phyloP scores from a whole-genome alignment of 1,284 basidiomycete genomes.

The Marasmius sp. region DNA sequence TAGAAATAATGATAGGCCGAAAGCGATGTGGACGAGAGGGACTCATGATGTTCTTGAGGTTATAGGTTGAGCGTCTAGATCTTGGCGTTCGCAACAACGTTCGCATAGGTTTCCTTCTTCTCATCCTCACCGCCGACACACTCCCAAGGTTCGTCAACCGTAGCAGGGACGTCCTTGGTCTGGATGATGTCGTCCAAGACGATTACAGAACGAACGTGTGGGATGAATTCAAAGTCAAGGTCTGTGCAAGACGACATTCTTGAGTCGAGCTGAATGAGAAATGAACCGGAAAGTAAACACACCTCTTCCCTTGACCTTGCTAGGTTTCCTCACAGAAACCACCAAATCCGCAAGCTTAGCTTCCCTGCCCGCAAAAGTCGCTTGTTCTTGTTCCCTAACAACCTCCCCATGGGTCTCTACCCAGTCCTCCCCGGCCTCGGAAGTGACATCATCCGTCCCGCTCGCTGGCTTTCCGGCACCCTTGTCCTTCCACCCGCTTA shows the following conservation, averaged over 20 bases:
- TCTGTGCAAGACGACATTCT: slow-evolving; percentile 19
- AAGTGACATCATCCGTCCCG: neutral
- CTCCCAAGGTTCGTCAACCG: slow-evolving; percentile 57
- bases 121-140: slow-evolving; percentile 42
- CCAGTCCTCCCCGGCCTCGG: neutral
- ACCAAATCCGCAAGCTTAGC: slow-evolving; percentile 45
- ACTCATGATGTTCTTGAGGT: no score
- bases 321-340: slow-evolving; percentile 35
- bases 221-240: slow-evolving; percentile 54
- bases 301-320: slow-evolving; percentile 35
- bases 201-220: slow-evolving; percentile 50
- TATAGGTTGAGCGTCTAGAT: no score
- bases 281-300: slow-evolving; percentile 12
- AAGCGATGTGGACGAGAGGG: no score
- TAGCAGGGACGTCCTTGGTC: slow-evolving; percentile 25
- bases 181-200: slow-evolving; percentile 44
- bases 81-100: slow-evolving; percentile 18
- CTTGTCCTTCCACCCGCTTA: neutral
- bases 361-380: slow-evolving; percentile 25
- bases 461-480: neutral
- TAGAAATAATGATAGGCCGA: no score
- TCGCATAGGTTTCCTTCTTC: slow-evolving; percentile 36
- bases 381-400: slow-evolving; percentile 9
- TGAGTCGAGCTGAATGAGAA: neutral
- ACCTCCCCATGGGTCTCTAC: neutral